Evolutionary conservation across 164 flowering plant species (phyloP), one percentile per base, ranked within the genome.

Genomic region (Protea cynaroides): DNA sequence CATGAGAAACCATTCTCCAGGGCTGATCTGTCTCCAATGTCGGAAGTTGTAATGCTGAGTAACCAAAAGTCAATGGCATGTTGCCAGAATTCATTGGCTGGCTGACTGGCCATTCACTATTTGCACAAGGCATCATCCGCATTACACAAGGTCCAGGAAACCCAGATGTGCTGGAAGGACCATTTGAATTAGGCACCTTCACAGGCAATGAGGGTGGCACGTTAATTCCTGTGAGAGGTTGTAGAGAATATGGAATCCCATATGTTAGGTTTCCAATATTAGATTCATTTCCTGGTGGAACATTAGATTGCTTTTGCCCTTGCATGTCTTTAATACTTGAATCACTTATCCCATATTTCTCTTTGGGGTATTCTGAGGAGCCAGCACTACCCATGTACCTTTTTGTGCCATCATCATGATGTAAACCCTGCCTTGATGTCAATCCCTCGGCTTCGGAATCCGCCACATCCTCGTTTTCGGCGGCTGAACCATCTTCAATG

Each of bases 401-500:
- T 65, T 83, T 86, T 37, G 79, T 29, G 25, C 72, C 73, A 56
- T 84, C 88, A 57, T 78, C 84, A 62, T 66, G 78, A 24, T 82
- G 83, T 21, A 80, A 66, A 54, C 51, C 62, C 36, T 69, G 57
- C 83, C 82, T 81, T 62, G 95, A 85, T 47, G 81, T 79, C 40
- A 92, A 86, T 54, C 82, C 86, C 58, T 83, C 92, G 19, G 78
- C 86, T 73, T 86, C 96, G 43, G 97, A 94, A 56, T 89, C 98
- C 34, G 91, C 96, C 40, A 86, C 93, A 78, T 87, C 98, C 79
- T 89, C 97, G 78, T 86, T 90, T 67, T 87, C 96, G 47, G 90
- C 89, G 66, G 85, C 78, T 25, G 91, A 89, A 22, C 90, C 92
- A 38, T 89, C 97, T 65, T 89, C 93, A 15, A 90, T 80, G n/a